Evolutionary conservation across 108 stramenopile species (phyloP).

Genomic region (Bacterosira constricta): DNA sequence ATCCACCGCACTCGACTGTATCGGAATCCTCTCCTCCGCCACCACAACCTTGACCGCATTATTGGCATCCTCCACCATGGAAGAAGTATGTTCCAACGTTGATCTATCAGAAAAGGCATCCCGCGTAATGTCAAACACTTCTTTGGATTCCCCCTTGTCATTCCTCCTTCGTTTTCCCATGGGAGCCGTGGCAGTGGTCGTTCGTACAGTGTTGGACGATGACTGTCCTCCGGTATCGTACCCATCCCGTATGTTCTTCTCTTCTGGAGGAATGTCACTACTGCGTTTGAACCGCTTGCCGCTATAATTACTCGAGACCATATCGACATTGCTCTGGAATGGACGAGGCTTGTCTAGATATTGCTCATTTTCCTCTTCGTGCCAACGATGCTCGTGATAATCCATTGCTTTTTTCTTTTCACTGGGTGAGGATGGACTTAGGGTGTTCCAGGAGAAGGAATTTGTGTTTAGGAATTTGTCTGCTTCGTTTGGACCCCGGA

Average conservation of each 20-base stretch:
- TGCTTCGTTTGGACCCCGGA: not conserved
- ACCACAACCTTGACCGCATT: too few species aligned
- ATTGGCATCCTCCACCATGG: slow-evolving; percentile 17
- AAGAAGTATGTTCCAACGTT: slow-evolving; percentile 17
- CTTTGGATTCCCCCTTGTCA: not conserved
- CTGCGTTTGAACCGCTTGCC: not conserved
- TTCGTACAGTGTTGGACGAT: too few species aligned
- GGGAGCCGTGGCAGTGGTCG: too few species aligned
- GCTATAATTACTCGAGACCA: not conserved
- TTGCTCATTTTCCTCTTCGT: not conserved
- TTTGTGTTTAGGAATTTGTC: slow-evolving; percentile 1
- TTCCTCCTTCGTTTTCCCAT: not conserved
- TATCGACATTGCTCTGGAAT: not conserved
- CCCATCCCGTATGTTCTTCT: not conserved
- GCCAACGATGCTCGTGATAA: not conserved
- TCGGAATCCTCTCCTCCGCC: too few species aligned
- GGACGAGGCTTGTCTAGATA: slow-evolving; percentile 6
- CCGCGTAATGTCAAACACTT: slow-evolving; percentile 3
- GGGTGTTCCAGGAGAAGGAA: slow-evolving; percentile 10
- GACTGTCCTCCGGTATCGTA: not conserved
- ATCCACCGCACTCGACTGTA: too few species aligned
- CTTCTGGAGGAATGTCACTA: not conserved
- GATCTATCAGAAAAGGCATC: slow-evolving; percentile 1
- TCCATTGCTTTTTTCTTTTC: not conserved
- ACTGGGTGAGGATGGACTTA: not conserved